These are phyloP conservation scores for Klebsormidium nitens DNA, from an alignment of 139 green algal genomes.

Conservation along the genomic window DNA sequence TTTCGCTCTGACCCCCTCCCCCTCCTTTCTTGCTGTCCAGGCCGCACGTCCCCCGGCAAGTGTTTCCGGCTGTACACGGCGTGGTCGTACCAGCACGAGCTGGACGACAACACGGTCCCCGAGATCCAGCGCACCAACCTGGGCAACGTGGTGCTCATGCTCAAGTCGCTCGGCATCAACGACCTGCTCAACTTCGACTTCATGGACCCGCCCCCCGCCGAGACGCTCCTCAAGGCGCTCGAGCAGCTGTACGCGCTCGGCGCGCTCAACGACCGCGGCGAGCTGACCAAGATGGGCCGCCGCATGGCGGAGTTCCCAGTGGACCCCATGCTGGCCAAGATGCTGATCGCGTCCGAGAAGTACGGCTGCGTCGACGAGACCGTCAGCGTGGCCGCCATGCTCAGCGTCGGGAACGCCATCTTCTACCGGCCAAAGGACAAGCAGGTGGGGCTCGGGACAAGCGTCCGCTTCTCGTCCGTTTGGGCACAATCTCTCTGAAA, in stretches of 20 bases:
- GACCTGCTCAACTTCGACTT: conserved; percentile 96
- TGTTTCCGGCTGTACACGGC: conserved; percentile 96
- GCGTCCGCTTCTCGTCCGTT: too few relatives aligned
- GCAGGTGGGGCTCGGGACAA: conserved; percentile 9
- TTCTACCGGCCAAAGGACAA: conserved; percentile 99
- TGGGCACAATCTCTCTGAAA: too few relatives aligned
- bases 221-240: conserved; percentile 87
- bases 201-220: conserved; percentile 64
- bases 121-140: conserved; percentile 98
- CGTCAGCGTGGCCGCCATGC: conserved; percentile 87
- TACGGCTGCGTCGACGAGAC: conserved; percentile 64
- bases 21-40: too few relatives aligned
- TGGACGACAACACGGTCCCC: conserved; percentile 94
- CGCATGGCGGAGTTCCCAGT: conserved; percentile 97
- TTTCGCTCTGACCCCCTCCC: too few relatives aligned
- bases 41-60: conserved; percentile 71
- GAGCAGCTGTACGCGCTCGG: conserved; percentile 96
- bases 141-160: conserved; percentile 93
- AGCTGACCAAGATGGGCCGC: conserved; percentile 54
- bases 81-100: conserved; percentile 86
- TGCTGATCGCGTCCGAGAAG: conserved; percentile 76
- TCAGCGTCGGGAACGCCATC: conserved; percentile 77
- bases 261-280: conserved; percentile 80
- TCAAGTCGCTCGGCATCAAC: conserved; percentile 87
- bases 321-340: conserved; percentile 94